Conservation (phyloP, 2,329 filamentous ascomycete species). For the Kalaharituber pfeilii region DNA sequence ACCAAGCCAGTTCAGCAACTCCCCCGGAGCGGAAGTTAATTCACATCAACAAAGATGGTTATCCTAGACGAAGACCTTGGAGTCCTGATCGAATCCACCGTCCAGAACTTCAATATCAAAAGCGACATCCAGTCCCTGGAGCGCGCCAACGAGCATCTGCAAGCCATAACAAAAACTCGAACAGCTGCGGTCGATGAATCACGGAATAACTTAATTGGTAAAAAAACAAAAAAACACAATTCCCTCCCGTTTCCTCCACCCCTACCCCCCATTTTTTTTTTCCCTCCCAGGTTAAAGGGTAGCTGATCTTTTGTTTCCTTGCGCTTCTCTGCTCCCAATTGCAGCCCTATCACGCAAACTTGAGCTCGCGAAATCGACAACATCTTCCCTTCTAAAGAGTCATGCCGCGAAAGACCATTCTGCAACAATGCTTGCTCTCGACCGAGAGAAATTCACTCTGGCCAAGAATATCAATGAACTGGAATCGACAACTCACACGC, state of each 20-base stretch:
- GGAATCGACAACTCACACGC: slow-evolving; percentile 53
- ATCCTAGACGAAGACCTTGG: slow-evolving; percentile 87
- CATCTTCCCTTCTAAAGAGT: slow-evolving; percentile 14
- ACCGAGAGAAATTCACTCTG: slow-evolving; percentile 79
- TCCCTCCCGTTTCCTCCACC: no score
- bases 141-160: slow-evolving; percentile 68
- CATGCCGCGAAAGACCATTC: slow-evolving; percentile 14
- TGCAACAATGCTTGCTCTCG: slow-evolving; percentile 74
- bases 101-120: slow-evolving; percentile 84
- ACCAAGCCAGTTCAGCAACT: no score
- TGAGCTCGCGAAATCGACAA: slow-evolving; percentile 16
- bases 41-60: slow-evolving; percentile 44
- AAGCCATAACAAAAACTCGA: slow-evolving; percentile 68
- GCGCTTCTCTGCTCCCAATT: neutral
- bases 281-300: neutral
- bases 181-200: slow-evolving; percentile 28
- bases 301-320: no score
- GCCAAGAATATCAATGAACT: slow-evolving; percentile 60
- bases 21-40: no score
- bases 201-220: slow-evolving; percentile 16
- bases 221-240: no score
- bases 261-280: neutral
- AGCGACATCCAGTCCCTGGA: slow-evolving; percentile 77
- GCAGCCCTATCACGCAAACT: slow-evolving; percentile 17
- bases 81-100: slow-evolving; percentile 39